Evolutionary conservation across 2,329 filamentous ascomycete species (phyloP).

Genomic region (Zasmidium cellare): DNA sequence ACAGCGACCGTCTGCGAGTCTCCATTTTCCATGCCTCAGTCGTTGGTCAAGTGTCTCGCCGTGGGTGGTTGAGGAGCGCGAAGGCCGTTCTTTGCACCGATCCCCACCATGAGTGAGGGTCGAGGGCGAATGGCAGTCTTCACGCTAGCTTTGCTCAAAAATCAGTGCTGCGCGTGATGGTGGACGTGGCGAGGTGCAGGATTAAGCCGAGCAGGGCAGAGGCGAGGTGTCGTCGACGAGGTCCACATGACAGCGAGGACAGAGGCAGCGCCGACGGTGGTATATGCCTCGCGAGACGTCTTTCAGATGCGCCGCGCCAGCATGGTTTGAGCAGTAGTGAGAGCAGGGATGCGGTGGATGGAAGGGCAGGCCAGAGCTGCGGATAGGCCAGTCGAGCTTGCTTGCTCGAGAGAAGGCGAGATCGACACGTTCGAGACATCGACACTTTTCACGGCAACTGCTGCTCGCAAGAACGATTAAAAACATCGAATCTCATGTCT

Average conservation of each 20-base stretch:
- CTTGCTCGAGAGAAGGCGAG: background rate
- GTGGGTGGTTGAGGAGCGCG: background rate
- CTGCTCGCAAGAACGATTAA: no score
- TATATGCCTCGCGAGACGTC: no score
- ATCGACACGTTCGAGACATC: background rate
- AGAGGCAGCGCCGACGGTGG: no score
- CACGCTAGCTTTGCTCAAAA: background rate
- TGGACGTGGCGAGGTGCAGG: background rate
- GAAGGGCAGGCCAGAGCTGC: background rate
- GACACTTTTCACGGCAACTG: no score
- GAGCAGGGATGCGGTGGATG: background rate
- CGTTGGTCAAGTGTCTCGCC: background rate
- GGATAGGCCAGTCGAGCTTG: background rate
- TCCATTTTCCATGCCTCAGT: constrained; percentile 29
- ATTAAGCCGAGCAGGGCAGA: background rate
- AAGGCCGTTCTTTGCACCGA: background rate
- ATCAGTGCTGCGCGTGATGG: background rate
- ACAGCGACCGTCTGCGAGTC: constrained; percentile 12
- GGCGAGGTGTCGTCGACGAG: background rate
- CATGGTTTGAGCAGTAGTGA: no score
- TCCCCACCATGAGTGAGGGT: background rate
- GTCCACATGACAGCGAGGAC: background rate
- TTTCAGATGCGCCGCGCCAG: no score
- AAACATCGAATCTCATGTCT: no score
- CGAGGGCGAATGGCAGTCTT: background rate